Evolutionary conservation across 163 green algal species (phyloP).

Genomic region (Volvox carteri): DNA sequence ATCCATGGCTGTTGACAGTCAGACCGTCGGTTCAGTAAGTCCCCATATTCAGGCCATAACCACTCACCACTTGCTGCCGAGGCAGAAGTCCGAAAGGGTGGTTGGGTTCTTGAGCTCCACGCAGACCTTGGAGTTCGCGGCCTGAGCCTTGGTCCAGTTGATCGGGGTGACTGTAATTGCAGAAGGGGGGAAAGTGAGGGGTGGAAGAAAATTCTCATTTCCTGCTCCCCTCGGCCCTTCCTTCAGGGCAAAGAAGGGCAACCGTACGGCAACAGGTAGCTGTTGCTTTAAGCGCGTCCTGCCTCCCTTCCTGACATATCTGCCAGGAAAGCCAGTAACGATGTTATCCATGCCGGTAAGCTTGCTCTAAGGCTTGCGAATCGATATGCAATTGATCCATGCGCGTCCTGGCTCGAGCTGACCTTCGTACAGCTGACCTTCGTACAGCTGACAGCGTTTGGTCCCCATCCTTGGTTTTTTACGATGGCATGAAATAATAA

Average conservation of each 20-base stretch:
- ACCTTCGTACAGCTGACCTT: no score
- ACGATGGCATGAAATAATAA: no score
- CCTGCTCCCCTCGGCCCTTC: no score
- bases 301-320: neutral
- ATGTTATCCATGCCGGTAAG: neutral
- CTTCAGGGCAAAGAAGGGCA: no score
- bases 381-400: no score
- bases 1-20: no score
- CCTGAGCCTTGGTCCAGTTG: neutral
- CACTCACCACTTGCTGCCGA: neutral
- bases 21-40: no score
- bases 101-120: neutral
- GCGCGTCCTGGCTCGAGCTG: no score
- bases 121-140: neutral
- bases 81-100: neutral
- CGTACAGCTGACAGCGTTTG: no score
- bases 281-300: neutral
- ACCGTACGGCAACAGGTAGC: neutral
- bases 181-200: neutral
- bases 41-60: no score
- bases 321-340: neutral
- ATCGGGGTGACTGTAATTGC: neutral
- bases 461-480: no score
- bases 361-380: no score
- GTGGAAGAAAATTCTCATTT: neutral